Evolutionary conservation across 345 rosid species (phyloP).

Genomic region (Carallia pectinifolia): DNA sequence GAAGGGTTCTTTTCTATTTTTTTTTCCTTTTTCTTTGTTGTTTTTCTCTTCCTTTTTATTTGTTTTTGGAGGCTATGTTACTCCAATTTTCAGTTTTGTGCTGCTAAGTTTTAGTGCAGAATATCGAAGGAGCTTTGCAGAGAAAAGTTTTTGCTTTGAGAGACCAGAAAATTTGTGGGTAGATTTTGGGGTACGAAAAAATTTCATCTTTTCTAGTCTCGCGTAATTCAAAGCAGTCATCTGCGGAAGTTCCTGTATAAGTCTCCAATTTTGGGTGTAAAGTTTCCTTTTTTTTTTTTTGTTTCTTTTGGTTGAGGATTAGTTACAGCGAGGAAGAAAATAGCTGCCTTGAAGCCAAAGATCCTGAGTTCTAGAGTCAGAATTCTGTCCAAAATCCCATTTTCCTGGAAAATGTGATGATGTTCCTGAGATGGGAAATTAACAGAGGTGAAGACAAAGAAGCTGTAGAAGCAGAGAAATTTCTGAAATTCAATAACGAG

Average conservation of each 20-base stretch:
- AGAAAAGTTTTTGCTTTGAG: neutral
- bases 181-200: neutral
- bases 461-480: neutral
- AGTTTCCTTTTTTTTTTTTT: neutral
- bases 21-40: neutral
- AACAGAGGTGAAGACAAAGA: neutral
- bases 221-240: neutral
- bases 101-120: neutral
- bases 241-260: neutral
- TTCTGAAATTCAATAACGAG: neutral
- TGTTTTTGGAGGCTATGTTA: neutral
- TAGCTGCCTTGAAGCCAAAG: neutral
- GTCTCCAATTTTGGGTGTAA: conserved; percentile 10
- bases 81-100: neutral
- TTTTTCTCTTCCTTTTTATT: neutral
- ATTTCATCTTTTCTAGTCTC: neutral
- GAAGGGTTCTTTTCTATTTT: neutral
- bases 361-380: neutral
- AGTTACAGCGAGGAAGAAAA: neutral
- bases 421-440: neutral
- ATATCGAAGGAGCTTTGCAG: conserved; percentile 5
- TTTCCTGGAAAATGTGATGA: neutral
- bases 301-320: too few relatives aligned
- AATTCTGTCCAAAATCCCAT: neutral
- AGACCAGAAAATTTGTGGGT: neutral